Conservation (phyloP, 345 rosid species). For the Firmiana major region DNA sequence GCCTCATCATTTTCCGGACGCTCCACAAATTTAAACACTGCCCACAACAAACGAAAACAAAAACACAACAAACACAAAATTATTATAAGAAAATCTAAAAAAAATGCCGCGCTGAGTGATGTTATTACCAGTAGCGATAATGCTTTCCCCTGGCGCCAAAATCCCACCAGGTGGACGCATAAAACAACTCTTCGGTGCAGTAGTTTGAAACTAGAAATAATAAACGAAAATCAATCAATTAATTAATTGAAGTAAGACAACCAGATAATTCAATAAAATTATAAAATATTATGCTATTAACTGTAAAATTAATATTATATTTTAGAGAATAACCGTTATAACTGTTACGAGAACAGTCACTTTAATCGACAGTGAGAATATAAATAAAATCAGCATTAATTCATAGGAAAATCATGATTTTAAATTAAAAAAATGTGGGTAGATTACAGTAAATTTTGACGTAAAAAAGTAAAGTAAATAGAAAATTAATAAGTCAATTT, state of each 20-base stretch:
- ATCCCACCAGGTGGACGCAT: slow-evolving; percentile 99
- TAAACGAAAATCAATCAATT: neutral
- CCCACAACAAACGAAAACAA: neutral
- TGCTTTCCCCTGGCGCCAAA: slow-evolving; percentile 87
- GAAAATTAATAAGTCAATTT: neutral
- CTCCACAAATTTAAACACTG: slow-evolving; percentile 97
- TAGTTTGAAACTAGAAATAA: slow-evolving; percentile 78
- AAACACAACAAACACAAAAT: neutral
- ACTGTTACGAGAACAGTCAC: neutral
- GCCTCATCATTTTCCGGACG: slow-evolving; percentile 83
- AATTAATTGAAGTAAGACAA: neutral
- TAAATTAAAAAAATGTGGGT: neutral
- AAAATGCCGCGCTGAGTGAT: neutral
- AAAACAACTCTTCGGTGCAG: slow-evolving; percentile 94
- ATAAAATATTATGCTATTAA: neutral
- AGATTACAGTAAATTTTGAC: neutral
- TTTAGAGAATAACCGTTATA: neutral
- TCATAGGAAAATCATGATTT: neutral
- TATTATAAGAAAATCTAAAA: neutral
- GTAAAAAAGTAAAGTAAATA: neutral
- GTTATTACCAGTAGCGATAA: slow-evolving; percentile 75
- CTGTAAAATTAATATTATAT: neutral
- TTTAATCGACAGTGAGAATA: neutral
- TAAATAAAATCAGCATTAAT: neutral
- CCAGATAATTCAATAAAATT: neutral